Evolutionary conservation across 192 early-diverging fungal genomes (phyloP), one percentile per base, ranked within the genome.

Genomic region (Neocallimastix lanati): DNA sequence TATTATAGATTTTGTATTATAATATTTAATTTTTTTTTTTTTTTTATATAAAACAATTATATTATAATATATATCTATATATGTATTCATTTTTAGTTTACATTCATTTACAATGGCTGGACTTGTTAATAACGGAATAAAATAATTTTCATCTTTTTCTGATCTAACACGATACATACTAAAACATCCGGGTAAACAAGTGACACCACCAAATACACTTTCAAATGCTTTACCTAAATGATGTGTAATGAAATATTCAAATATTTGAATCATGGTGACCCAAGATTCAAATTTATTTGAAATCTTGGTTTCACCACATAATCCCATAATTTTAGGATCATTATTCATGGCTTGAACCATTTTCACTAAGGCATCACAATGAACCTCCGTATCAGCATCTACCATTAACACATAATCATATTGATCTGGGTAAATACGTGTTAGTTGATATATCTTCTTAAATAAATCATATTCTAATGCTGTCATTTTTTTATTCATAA

Each of bases 171-270:
- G 93, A 85, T 99, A 99, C 98, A 99, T 97, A 82, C 92, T 93
- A 91, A 99, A 99, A 91, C 98, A 98, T 76, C 97, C 96, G 18
- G 96, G 96, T 80, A 99, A 86, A 89, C 98, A 99, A 9, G 96
- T 96, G 13, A 98, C 96, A 28, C 93, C 94, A 15, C 96, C 96
- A 83, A 98, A 98, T 21, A 98, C 88, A 25, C 95, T 97, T 86
- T 98, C 96, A 81, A 98, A 98, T 4, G 96, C 94, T 85, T 98
- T 98, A 30, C 95, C 92, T 82, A 98, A 87, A 83, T 98, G 95
- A 88, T 98, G 96, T 50, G 92, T 93, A 82, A 98, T 97, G 85
- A 94, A 98, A 88, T 98, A 98, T 87, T 99, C 96, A 85, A 96
- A 98, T 36, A 99, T 67, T n/a, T 67, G 50, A 11, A 67, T 67